phyloP scores from a whole-genome alignment of 768 basidiomycete species.

The Mycena chlorophos region DNA sequence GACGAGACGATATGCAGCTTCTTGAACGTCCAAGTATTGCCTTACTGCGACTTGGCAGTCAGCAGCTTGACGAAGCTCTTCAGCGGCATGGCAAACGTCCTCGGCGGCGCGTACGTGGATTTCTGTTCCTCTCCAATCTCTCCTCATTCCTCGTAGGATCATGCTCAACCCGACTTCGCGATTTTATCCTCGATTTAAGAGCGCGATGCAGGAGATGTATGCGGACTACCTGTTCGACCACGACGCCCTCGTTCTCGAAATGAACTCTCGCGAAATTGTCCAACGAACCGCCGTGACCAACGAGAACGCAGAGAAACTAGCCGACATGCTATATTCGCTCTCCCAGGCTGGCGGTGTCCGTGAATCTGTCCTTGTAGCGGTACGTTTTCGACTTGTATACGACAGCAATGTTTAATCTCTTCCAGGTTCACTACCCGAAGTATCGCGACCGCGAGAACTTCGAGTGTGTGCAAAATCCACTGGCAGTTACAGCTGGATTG shows the following conservation, averaged over 20 bases:
- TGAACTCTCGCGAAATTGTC: conserved; percentile 52
- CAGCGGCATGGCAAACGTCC: conserved; percentile 53
- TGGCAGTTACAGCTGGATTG: conserved; percentile 25
- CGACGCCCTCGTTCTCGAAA: conserved; percentile 55
- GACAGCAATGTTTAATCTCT: background rate
- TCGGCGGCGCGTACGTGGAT: conserved; percentile 51
- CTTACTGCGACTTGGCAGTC: conserved; percentile 49
- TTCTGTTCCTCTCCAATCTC: background rate
- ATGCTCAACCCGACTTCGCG: conserved; percentile 47
- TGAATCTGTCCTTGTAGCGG: conserved; percentile 38
- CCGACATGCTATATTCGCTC: conserved; percentile 41
- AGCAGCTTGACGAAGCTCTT: conserved; percentile 56
- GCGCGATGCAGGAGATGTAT: conserved; percentile 35
- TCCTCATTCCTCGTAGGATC: conserved; percentile 32
- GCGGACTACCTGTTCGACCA: conserved; percentile 49
- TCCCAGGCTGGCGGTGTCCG: conserved; percentile 15
- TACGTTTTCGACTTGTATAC: conserved; percentile 34
- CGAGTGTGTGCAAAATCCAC: conserved; percentile 26
- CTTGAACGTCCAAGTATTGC: conserved; percentile 49
- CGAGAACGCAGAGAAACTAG: conserved; percentile 45
- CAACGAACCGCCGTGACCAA: conserved; percentile 44
- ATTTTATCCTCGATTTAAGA: conserved; percentile 39
- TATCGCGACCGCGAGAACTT: conserved; percentile 45
- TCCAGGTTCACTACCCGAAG: conserved; percentile 27
- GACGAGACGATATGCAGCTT: conserved; percentile 58